Base-by-base conservation (phyloP, 2,329 filamentous ascomycete genomes). In the Dissoconium aciculare region DNA sequence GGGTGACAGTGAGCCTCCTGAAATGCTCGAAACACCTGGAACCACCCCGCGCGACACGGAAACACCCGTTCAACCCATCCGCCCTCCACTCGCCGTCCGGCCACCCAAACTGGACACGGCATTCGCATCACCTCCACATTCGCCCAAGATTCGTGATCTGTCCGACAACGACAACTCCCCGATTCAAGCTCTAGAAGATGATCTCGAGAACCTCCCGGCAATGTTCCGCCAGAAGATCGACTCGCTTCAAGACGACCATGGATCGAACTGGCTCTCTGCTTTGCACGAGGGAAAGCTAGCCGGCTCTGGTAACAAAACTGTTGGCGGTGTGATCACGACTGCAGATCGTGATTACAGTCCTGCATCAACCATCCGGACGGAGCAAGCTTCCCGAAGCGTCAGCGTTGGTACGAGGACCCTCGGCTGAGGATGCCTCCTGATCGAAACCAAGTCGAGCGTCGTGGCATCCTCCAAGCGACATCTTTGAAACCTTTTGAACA, bases 151-250 rank as follows among this genome's bases (percentile, higher is more conserved):
- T 25, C 36, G 46, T 16, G 38, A 48, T 14, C 27, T 37, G 8
- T 47, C 46, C 13, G 44, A 51, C 31, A 47, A 51, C 30, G 49
- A 52, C 12, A 41, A 45, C 21, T 48, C 45, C 9, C 43, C 46
- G 11, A 17, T 19, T 11, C 34, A 35, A 3, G 47, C 46, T 11
- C 43, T 44, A 4, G 41, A 49, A 26, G 49, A 46, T 14, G 19
- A 23, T n/a, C 32, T 47, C 9, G 44, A 38, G 8, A 39, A 41
- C 15, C 38, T 45, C 11, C 44, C 47, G 5, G 50, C 54, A 31
- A 28, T 51, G 5, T 95, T 93, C 55, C 74, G 79, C 34, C 80
- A 80, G 52, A 89, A 89, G 55, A 78, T 95, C 32, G 84, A 93
- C 54, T 74, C 79, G 3, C 60, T 94, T 32, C 77, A 84, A 38